Percentiles rank a stretch among this genome's conserved stretches.
phyloP scores from a whole-genome alignment of 768 basidiomycete species.

The Amanita muscaria region DNA sequence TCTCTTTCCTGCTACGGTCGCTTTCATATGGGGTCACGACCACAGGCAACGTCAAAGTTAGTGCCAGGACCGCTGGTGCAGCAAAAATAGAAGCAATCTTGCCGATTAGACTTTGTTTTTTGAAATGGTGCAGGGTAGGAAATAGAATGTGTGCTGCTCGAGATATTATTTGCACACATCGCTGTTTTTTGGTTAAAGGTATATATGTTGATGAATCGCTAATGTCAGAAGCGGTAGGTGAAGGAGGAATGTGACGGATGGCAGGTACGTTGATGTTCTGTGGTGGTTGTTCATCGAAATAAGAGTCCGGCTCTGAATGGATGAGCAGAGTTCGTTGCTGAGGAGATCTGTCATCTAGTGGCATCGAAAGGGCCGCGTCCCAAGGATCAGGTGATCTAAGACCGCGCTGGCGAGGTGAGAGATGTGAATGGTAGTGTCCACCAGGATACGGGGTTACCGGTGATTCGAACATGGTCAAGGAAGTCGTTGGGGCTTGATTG shows the following conservation, averaged over 20 bases:
- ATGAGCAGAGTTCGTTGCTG: slow-evolving; percentile 7
- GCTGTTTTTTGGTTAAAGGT: slow-evolving; percentile 33
- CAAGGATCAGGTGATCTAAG: slow-evolving; percentile 25
- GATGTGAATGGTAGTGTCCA: slow-evolving; percentile 53
- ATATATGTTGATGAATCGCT: slow-evolving; percentile 36
- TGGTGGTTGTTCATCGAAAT: slow-evolving; percentile 4
- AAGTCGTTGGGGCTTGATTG: slow-evolving; percentile 51
- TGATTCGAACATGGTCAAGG: slow-evolving; percentile 58
- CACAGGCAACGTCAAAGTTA: slow-evolving; percentile 89
- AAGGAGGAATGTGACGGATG: slow-evolving; percentile 50
- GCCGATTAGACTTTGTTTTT: slow-evolving; percentile 58
- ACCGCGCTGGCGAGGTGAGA: slow-evolving; percentile 12
- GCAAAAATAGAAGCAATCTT: slow-evolving; percentile 73
- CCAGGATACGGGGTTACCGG: slow-evolving; percentile 62
- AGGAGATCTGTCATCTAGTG: slow-evolving; percentile 39
- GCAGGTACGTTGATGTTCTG: slow-evolving; percentile 35
- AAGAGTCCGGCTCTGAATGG: background rate
- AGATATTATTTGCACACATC: slow-evolving; percentile 26
- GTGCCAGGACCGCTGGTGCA: slow-evolving; percentile 73
- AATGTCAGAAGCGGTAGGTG: slow-evolving; percentile 29
- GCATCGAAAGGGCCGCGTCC: slow-evolving; percentile 36
- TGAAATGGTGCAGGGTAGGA: slow-evolving; percentile 74
- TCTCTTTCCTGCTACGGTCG: slow-evolving; percentile 29
- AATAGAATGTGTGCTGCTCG: slow-evolving; percentile 61
- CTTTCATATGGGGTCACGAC: slow-evolving; percentile 55